Percentiles rank a stretch among this genome's conserved stretches.
phyloP scores from a whole-genome alignment of 169 alveolate species.

The Plasmodium sp. region DNA sequence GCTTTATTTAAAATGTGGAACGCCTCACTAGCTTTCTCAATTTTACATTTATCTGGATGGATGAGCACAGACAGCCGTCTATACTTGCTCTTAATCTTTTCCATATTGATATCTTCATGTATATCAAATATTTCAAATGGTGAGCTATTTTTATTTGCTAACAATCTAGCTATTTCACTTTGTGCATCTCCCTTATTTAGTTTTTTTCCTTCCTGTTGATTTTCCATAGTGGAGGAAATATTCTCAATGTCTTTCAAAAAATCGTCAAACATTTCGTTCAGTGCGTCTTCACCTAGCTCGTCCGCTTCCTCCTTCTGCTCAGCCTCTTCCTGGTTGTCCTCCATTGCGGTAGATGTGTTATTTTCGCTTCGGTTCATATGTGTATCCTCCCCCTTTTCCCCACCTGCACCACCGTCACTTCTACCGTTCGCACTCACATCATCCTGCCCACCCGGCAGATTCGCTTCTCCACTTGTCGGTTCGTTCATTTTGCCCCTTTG shows the following conservation, averaged over 20 bases:
- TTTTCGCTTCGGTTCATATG: neutral
- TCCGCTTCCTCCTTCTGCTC: neutral
- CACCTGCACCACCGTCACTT: neutral
- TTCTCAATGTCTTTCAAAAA: slow-evolving; percentile 65
- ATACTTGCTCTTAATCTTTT: slow-evolving; percentile 78
- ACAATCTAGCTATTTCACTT: slow-evolving; percentile 48
- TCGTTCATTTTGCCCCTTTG: neutral
- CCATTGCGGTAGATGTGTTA: neutral
- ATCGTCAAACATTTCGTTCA: slow-evolving; percentile 46
- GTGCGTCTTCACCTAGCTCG: slow-evolving; percentile 5
- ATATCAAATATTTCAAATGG: slow-evolving; percentile 71
- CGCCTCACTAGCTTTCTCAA: slow-evolving; percentile 92
- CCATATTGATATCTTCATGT: slow-evolving; percentile 55
- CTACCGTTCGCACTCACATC: neutral
- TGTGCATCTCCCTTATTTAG: slow-evolving; percentile 51
- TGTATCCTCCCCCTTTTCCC: neutral
- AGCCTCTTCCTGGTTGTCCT: neutral
- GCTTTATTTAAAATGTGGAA: slow-evolving; percentile 88
- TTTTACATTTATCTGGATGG: slow-evolving; percentile 94
- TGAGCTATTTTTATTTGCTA: slow-evolving; percentile 59
- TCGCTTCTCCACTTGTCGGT: neutral
- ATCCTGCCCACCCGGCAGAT: neutral
- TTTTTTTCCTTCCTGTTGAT: neutral
- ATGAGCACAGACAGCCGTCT: slow-evolving; percentile 86
- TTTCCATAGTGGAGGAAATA: slow-evolving; percentile 20